Conservation (phyloP, 371 early-diverging fungal species). For the Smittium culicis region DNA sequence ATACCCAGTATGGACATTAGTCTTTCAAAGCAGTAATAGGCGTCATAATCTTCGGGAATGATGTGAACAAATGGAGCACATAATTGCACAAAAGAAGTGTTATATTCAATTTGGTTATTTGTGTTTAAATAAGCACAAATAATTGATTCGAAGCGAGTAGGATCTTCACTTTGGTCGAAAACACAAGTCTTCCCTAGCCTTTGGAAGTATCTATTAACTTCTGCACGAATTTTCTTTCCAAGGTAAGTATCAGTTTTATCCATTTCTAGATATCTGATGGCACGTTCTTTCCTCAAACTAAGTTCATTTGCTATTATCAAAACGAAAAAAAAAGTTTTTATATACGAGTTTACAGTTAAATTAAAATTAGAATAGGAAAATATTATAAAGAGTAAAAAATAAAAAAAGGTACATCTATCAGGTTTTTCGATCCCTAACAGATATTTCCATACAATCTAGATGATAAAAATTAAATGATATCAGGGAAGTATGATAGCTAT, state of each 20-base stretch:
- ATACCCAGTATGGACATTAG: conserved; percentile 54
- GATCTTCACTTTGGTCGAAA: conserved; percentile 23
- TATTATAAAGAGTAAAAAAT: neutral
- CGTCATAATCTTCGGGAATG: conserved; percentile 58
- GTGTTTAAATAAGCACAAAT: conserved; percentile 66
- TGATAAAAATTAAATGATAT: neutral
- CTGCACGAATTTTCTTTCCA: conserved; percentile 73
- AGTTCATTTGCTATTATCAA: conserved; percentile 61
- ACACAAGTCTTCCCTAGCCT: conserved; percentile 27
- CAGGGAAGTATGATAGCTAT: too few species aligned
- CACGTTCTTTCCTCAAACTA: conserved; percentile 47
- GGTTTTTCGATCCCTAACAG: conserved; percentile 71
- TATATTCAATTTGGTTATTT: conserved; percentile 62
- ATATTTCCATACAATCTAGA: conserved; percentile 80
- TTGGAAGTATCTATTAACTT: conserved; percentile 58
- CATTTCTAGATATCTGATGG: conserved; percentile 54
- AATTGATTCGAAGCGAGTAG: conserved; percentile 56
- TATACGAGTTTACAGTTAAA: neutral
- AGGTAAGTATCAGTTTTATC: conserved; percentile 60
- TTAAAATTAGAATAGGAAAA: neutral
- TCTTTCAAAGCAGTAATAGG: conserved; percentile 65
- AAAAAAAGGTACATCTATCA: conserved; percentile 56
- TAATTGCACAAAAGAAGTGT: conserved; percentile 54
- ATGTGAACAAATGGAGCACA: conserved; percentile 74
- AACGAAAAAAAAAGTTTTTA: too few species aligned